Conservation (phyloP, 768 basidiomycete genomes). For the Serendipita sp. region DNA sequence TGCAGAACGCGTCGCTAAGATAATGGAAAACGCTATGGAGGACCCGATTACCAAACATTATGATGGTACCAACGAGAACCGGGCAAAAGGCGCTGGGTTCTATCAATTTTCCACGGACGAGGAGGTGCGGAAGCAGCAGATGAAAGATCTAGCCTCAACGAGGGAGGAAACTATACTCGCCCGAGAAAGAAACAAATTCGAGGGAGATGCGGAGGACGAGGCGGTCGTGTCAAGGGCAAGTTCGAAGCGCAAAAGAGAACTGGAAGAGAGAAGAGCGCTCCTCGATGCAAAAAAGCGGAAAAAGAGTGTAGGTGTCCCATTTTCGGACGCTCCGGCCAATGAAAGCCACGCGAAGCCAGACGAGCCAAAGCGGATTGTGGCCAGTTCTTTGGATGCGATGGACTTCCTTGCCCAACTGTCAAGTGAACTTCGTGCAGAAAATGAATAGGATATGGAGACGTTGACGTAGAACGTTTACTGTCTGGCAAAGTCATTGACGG, state of each 20-base stretch:
- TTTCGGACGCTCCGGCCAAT: background rate
- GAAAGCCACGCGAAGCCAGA: background rate
- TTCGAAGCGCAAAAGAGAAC: background rate
- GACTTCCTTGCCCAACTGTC: conserved; percentile 1
- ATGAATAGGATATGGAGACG: too few species aligned
- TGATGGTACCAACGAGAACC: conserved; percentile 66
- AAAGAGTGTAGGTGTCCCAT: background rate
- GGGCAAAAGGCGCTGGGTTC: conserved; percentile 78
- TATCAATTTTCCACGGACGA: conserved; percentile 86
- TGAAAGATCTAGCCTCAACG: conserved; percentile 60
- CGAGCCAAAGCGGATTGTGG: background rate
- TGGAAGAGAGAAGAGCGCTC: background rate
- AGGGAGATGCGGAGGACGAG: background rate
- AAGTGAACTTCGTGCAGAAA: background rate
- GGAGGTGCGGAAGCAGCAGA: conserved; percentile 56
- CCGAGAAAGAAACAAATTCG: conserved; percentile 43
- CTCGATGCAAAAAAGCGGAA: conserved; percentile 1
- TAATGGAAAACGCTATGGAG: conserved; percentile 54
- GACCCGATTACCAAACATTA: conserved; percentile 63
- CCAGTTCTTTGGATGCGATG: background rate
- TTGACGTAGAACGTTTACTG: too few species aligned
- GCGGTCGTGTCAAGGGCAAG: background rate
- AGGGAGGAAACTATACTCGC: conserved; percentile 57
- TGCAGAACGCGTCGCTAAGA: conserved; percentile 59
- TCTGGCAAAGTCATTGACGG: too few species aligned